Percentiles rank a stretch among this genome's conserved stretches.
phyloP scores from a whole-genome alignment of 2,329 filamentous ascomycete genomes.

The Penicillium sp. region DNA sequence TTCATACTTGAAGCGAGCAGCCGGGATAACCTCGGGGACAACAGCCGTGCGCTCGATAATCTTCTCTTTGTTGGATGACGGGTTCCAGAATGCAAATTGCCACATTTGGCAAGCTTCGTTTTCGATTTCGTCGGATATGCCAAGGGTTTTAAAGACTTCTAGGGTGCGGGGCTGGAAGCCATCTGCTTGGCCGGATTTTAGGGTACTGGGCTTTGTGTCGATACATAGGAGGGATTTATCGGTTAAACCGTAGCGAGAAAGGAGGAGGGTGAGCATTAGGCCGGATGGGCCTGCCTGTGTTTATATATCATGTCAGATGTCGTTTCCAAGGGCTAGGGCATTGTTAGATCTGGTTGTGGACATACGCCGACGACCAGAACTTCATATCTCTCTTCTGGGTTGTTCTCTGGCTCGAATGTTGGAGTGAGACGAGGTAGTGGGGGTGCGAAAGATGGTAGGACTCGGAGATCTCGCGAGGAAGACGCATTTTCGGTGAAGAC shows the following conservation, averaged over 20 bases:
- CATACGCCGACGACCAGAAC: constrained; percentile 40
- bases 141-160: constrained; percentile 45
- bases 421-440: constrained; percentile 39
- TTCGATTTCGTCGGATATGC: constrained; percentile 41
- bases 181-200: constrained; percentile 46
- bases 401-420: constrained; percentile 9
- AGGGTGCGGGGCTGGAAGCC: constrained; percentile 46
- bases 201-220: constrained; percentile 40
- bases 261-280: constrained; percentile 42
- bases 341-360: not conserved
- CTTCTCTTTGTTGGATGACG: constrained; percentile 46
- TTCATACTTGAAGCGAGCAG: constrained; percentile 69
- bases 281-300: constrained; percentile 42
- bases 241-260: constrained; percentile 46
- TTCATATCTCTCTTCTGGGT: constrained; percentile 38
- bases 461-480: constrained; percentile 39
- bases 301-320: not conserved
- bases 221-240: constrained; percentile 45
- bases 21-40: constrained; percentile 56
- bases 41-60: constrained; percentile 64
- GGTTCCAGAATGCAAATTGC: constrained; percentile 71
- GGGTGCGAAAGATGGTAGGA: constrained; percentile 42
- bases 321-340: too few species aligned
- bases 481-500: constrained; percentile 40
- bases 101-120: constrained; percentile 45